Evolutionary conservation across 495 filamentous ascomycete species (phyloP).

Genomic region (Barbatosphaeria neglecta): DNA sequence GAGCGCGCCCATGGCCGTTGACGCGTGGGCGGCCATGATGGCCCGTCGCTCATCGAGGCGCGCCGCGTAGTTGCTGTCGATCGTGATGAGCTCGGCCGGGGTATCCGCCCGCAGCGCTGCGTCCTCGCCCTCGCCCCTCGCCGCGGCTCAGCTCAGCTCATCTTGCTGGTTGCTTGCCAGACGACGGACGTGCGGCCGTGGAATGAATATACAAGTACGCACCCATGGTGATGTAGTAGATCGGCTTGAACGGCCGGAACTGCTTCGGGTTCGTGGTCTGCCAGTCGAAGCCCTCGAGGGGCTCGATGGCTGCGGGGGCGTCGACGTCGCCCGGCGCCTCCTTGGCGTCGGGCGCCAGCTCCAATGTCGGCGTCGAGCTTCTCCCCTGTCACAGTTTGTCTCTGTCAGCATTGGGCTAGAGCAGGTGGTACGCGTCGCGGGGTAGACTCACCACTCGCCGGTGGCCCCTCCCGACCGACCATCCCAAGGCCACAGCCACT

Average conservation of each 20-base stretch:
- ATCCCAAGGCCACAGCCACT: background rate
- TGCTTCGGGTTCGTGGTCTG: slow-evolving; percentile 44
- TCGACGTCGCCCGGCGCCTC: background rate
- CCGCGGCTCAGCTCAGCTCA: too few species aligned
- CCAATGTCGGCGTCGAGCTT: background rate
- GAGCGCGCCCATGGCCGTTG: slow-evolving; percentile 32
- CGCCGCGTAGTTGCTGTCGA: slow-evolving; percentile 53
- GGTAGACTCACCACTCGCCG: background rate
- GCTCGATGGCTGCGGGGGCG: slow-evolving; percentile 25
- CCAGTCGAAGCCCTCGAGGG: slow-evolving; percentile 51
- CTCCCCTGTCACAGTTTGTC: background rate
- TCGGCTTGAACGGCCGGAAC: slow-evolving; percentile 58
- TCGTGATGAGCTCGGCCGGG: slow-evolving; percentile 49
- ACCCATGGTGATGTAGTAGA: slow-evolving; percentile 69
- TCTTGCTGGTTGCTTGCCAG: too few species aligned
- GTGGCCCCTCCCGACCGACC: background rate
- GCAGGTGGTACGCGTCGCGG: too few species aligned
- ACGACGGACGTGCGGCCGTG: too few species aligned
- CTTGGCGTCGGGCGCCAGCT: background rate
- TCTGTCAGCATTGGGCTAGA: background rate
- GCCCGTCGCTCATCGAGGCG: slow-evolving; percentile 43
- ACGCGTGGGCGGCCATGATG: slow-evolving; percentile 35
- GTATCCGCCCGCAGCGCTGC: slow-evolving; percentile 34
- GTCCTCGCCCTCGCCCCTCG: too few species aligned
- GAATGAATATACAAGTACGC: slow-evolving; percentile 46